Evolutionary conservation across 2,329 filamentous ascomycete genomes (phyloP).

Genomic region (Pleurostoma richardsiae): DNA sequence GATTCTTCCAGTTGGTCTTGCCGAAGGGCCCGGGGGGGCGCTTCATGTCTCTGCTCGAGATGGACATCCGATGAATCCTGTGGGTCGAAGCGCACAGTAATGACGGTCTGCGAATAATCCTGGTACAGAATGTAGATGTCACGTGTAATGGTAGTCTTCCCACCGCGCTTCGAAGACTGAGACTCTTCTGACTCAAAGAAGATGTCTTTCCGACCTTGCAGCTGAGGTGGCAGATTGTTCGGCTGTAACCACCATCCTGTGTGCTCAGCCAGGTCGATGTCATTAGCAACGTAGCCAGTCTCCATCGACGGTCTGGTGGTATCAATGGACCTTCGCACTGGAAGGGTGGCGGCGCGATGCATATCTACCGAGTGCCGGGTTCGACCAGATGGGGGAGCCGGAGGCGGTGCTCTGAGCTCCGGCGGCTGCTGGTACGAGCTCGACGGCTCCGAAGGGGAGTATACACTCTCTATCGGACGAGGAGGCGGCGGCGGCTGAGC

Average conservation of each 20-base stretch:
- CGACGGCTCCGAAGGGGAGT: conserved; percentile 43
- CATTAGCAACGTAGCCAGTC: conserved; percentile 79
- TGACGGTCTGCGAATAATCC: conserved; percentile 92
- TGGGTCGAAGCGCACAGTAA: conserved; percentile 75
- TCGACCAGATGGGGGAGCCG: conserved; percentile 22
- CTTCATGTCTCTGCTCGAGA: conserved; percentile 81
- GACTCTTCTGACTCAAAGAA: conserved; percentile 79
- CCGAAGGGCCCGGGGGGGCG: conserved; percentile 72
- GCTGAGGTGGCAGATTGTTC: conserved; percentile 71
- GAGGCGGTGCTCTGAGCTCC: conserved; percentile 39
- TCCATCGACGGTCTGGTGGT: conserved; percentile 68
- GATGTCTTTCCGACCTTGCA: conserved; percentile 80
- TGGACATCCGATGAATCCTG: conserved; percentile 67
- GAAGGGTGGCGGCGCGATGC: conserved; percentile 37
- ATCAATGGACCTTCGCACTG: conserved; percentile 65
- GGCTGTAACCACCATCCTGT: conserved; percentile 86
- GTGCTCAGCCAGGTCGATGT: conserved; percentile 71
- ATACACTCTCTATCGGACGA: conserved; percentile 38
- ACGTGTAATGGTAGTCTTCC: conserved; percentile 68
- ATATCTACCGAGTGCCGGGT: conserved; percentile 63
- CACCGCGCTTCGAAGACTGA: conserved; percentile 61
- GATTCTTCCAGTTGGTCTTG: conserved; percentile 91
- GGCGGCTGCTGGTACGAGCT: conserved; percentile 32
- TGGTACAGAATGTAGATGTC: conserved; percentile 85
- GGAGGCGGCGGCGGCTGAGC: conserved; percentile 22